Base-by-base conservation (phyloP, 208 protist species). In the Wallacemonas sp. region DNA sequence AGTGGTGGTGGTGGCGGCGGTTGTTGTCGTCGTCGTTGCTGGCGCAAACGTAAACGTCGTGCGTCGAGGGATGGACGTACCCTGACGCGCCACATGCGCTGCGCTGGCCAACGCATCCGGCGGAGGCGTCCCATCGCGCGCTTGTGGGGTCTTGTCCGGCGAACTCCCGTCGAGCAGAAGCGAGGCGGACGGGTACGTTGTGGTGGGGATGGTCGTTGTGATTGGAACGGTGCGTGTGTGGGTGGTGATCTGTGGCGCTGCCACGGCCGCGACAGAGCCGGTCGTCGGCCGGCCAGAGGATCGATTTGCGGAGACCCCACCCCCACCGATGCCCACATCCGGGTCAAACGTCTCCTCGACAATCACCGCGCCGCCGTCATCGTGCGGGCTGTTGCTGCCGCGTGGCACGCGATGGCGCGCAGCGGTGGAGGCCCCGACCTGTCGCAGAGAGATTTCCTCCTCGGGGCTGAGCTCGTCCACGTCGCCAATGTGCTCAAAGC, bases 401-500 rank as follows among this genome's bases (percentile, higher is more conserved):
- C 83, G 84, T 23, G 64, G 36, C 7, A 87, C 76, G 11, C 79
- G 81, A 28, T 84, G 65, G 31, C 80, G 77, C 16, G 72, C 75
- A 2, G 77, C 61, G 39, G 86, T 75, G 11, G 29, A 73, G 32
- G 82, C 76, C 61, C 74, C 79, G 28, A 87, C 73, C 26, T 80
- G 70, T 45, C 67, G 72, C 48, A 95, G 62, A 65, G 81, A 74
- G 39, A 57, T 66, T 68, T 67, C 81, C 81, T 95, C 90, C 23
- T 45, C 61, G 33, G 68, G 42, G 11, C 77, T 78, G 10, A 95
- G 76, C 79, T 89, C 82, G 25, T 69, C 72, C 12, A 93, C 87
- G 41, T 95, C 90, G 33, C 90, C 90, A 67, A 95, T 90, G 74
- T 90, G 76, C 22, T 86, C 57, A 65, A 78, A 79, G 28, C 90